Evolutionary conservation across 257 asterid species (phyloP).

Genomic region (Echium plantagineum): DNA sequence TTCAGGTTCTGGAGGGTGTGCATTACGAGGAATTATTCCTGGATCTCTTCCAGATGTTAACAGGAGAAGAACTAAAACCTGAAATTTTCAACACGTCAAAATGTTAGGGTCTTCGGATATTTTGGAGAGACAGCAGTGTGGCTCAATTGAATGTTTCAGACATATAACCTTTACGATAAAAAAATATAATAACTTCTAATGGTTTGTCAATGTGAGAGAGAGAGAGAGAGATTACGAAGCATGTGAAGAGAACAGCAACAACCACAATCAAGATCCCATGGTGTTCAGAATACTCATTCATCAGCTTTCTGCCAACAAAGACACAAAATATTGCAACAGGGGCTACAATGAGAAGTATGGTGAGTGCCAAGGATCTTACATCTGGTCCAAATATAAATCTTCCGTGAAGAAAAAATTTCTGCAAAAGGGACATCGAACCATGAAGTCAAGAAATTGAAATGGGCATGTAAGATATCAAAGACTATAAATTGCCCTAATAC

Average conservation of each 20-base stretch:
- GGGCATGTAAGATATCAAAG: neutral
- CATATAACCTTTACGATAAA: no score
- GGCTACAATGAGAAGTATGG: constrained; percentile 75
- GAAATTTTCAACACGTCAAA: constrained; percentile 16
- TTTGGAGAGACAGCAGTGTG: neutral
- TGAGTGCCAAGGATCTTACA: constrained; percentile 75
- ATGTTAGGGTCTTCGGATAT: neutral
- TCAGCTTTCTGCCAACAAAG: constrained; percentile 80
- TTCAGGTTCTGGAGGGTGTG: constrained; percentile 97
- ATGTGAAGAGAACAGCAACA: constrained; percentile 54
- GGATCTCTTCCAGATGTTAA: constrained; percentile 98
- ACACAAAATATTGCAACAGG: constrained; percentile 72
- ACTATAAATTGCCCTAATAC: neutral
- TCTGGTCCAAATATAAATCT: constrained; percentile 95
- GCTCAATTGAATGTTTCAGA: neutral
- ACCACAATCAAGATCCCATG: constrained; percentile 73
- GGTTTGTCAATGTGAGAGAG: constrained; percentile 1
- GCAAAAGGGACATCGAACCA: constrained; percentile 21
- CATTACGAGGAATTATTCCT: constrained; percentile 87
- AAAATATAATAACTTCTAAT: no score
- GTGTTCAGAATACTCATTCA: constrained; percentile 51
- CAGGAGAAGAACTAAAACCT: constrained; percentile 84
- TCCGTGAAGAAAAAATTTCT: constrained; percentile 78
- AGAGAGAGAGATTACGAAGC: constrained; percentile 42
- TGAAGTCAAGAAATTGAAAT: constrained; percentile 13